Evolutionary conservation across 2,329 filamentous ascomycete species (phyloP), one percentile per base, ranked within the genome.

Genomic region (Colletotrichum theobromicola): DNA sequence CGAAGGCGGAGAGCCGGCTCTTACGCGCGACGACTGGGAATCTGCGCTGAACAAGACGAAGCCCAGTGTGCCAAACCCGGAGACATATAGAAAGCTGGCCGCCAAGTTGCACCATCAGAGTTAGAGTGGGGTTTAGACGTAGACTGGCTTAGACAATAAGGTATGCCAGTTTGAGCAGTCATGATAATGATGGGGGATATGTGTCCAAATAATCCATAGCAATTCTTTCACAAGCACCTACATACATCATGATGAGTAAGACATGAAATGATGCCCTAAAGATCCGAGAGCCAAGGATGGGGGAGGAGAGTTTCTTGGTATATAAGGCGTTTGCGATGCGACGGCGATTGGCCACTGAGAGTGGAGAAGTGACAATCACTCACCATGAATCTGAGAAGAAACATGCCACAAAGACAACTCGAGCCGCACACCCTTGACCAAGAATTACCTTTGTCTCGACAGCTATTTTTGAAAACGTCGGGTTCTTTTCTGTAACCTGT

Each of bases 21-120:
- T 88, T 16, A 81, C 79, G 2, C 76, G 77, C 4, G 83, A 81
- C 24, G 90, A 92, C 77, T 92, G 90, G 90, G 87, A 90, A 77
- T 80, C 80, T 50, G 90, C 90, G 26, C 80, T 91, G 53, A 78
- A 79, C 1, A 86, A 85, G 74, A 87, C 87, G 18, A 84, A 84
- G 79, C 85, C 87, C 4, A 91, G 89, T 74, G 89, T 91, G 16
- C 84, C 83, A 60, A 84, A 88, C 62, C 82, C 85, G 1, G 84
- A 84, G 26, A 84, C 84, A 71, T 90, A 89, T 74, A 79, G 85
- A 37, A 80, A 77, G 65, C 68, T 87, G 62, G 82, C 82, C 57
- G 78, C 79, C 63, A 78, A 81, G 79, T 34, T 82, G 78, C 75
- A 76, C 26, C 68, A 74, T 30, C 72, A 73, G 70, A 32, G 35